Base-by-base conservation (phyloP, 139 green algal species). In the Zygnema circumcarinatum region DNA sequence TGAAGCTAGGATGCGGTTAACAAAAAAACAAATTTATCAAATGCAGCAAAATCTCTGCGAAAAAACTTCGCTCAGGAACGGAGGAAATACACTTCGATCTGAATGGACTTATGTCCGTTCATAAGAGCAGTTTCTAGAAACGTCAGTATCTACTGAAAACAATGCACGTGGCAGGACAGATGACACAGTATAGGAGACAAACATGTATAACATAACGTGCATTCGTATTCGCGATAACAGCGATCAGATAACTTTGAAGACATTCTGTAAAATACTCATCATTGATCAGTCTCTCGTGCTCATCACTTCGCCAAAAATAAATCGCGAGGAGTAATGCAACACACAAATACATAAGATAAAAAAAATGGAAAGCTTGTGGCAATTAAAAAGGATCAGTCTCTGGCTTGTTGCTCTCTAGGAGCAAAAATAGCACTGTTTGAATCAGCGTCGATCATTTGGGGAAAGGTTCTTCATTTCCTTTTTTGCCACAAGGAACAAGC, bases 391-490 rank as follows among this genome's bases (percentile, higher is more conserved):
- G 75, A 83, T 83, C 75, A 83, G 75, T 52, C 56, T 78, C 35
- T 53, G 52, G 75, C 39, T 53, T 83, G 52, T 16, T 2, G 2
- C 75, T 21, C 69, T 78, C 11, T 7, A 78, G 56, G 36, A 7
- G 22, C 75, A 41, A 7, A 21, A 47, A 33, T 91, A 75, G 85
- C 85, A 86, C 69, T 54, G 69, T 89, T 84, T 78, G 40, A 88
- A 90, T 90, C 89, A 91, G 79, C 85, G 79, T 92, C 89, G 89
- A 91, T 92, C 89, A 90, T 88, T 86, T 86, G 89, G 89, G 89
- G 89, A 92, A 92, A 92, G 84, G 54, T 69, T 92, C 89, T 40
- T 92, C 89, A 90, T 62, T 35, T 86, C 89, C 89, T 25, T 62
- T 62, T 16, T 16, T 62, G 7, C 16, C 47, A 62, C 47, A n/a